phyloP scores from a whole-genome alignment of 1,139 yeast species.

The Saccharomycopsis hybrid region DNA sequence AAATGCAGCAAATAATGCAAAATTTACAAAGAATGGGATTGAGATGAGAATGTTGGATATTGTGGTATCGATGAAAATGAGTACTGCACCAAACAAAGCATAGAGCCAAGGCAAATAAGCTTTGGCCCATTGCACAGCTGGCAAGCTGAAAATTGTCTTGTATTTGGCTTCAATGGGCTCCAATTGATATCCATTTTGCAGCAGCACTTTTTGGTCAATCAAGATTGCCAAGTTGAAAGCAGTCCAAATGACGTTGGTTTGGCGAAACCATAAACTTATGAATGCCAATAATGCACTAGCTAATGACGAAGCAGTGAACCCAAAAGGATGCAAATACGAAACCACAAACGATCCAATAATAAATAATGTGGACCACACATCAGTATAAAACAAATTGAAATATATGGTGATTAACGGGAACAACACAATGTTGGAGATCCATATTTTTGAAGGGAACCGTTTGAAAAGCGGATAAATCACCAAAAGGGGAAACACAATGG shows the following conservation, averaged over 20 bases:
- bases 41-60: slow-evolving; percentile 26
- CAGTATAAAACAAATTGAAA: slow-evolving; percentile 80
- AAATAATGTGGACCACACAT: slow-evolving; percentile 80
- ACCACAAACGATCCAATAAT: slow-evolving; percentile 44
- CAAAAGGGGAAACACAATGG: slow-evolving; percentile 43
- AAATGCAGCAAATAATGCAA: slow-evolving; percentile 48
- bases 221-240: slow-evolving; percentile 52
- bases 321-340: slow-evolving; percentile 33
- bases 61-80: slow-evolving; percentile 18
- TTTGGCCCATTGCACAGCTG: not conserved
- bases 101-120: not conserved
- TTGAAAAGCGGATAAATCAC: slow-evolving; percentile 32
- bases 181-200: not conserved
- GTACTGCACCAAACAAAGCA: slow-evolving; percentile 12
- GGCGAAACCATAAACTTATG: slow-evolving; percentile 67
- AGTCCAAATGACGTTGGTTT: slow-evolving; percentile 87
- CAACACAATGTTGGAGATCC: slow-evolving; percentile 43
- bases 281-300: slow-evolving; percentile 44
- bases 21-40: slow-evolving; percentile 51
- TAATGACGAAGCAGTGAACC: slow-evolving; percentile 28
- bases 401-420: slow-evolving; percentile 72
- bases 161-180: slow-evolving; percentile 4
- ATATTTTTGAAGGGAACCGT: slow-evolving; percentile 36
- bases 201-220: slow-evolving; percentile 38
- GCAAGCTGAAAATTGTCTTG: not conserved